Evolutionary conservation across 352 stramenopile species (phyloP), one percentile per base, ranked within the genome.

Genomic region (Plasmopara halstedii): DNA sequence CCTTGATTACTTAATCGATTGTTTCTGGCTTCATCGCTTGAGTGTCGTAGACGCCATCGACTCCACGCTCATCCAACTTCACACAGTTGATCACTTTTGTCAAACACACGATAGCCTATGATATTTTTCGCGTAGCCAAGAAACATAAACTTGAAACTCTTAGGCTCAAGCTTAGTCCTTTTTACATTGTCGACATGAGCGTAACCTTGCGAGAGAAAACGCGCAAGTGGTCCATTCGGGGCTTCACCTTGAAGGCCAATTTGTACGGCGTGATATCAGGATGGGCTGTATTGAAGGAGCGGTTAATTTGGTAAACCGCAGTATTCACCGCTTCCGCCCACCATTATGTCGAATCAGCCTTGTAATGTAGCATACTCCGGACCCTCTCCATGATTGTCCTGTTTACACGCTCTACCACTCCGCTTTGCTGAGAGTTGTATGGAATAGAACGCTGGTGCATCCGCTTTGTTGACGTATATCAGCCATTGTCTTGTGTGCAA

Each of bases 111-210:
- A n/a, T n/a, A n/a, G n/a, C n/a, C n/a, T n/a, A n/a, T n/a, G n/a
- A 36, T 34, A 27, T 40, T 53, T 19, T 53, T 37, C 13, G 26
- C 45, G 18, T 46, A 41, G 1, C 13, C 45, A 14, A 53, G 26
- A 6, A 44, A 32, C 25, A 51, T 40, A 10, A 34, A 39, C 36
- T 26, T 26, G 25, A 44, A 27, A 8, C 44, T 39, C 35, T 51
- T 51, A 9, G n/a, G 18, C 10, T 51, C 44, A 1, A 39, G 13
- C n/a, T 50, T 50, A 8, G 32, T 42, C 21, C 31, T 32, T 33
- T 50, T 50, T 8, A 17, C 44, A 19, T 46, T 13, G 9, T 53
- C 45, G 25, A 53, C 19, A 17, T 46, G 45, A 25, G 33, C 34
- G 4, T 25, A 40, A 11, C 34, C 15, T 10, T 40, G 34, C 6